Evolutionary conservation across 2,329 filamentous ascomycete species (phyloP).

Genomic region (Phyllosticta citriasiana): DNA sequence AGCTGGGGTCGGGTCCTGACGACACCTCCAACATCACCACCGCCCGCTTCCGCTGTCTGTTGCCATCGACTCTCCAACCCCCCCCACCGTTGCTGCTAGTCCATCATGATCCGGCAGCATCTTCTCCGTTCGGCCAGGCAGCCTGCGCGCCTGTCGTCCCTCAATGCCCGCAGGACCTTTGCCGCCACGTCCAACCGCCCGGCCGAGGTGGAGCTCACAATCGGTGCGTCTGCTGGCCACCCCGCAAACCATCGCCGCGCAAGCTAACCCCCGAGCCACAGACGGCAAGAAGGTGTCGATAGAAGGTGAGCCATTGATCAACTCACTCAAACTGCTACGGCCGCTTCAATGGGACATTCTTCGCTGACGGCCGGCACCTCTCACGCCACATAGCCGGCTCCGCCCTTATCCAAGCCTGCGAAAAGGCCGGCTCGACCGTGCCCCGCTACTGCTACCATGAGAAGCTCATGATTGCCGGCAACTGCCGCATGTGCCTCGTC

Average conservation of each 20-base stretch:
- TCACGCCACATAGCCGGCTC: conserved; percentile 62
- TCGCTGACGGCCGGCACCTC: conserved; percentile 17
- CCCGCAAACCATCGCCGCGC: conserved; percentile 14
- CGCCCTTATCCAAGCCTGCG: conserved; percentile 96
- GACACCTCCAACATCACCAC: conserved; percentile 8
- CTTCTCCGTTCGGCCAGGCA: conserved; percentile 52
- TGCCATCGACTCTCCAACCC: not conserved
- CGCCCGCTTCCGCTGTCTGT: conserved; percentile 4
- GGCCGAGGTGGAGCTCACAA: conserved; percentile 93
- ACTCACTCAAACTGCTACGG: not conserved
- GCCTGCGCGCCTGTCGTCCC: conserved; percentile 41
- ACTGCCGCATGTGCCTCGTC: conserved; percentile 99
- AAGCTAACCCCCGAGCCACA: conserved; percentile 28
- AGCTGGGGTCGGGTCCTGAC: not conserved
- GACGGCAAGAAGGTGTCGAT: conserved; percentile 98
- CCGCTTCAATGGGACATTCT: conserved; percentile 11
- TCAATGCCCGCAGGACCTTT: conserved; percentile 60
- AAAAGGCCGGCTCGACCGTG: conserved; percentile 86
- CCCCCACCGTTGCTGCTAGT: conserved; percentile 10
- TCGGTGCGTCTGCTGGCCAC: conserved; percentile 51
- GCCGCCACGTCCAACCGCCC: conserved; percentile 66
- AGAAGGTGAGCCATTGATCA: conserved; percentile 53
- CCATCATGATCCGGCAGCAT: conserved; percentile 54
- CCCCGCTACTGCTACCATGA: conserved; percentile 99
- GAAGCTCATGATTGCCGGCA: conserved; percentile 98